Evolutionary conservation across 2,329 filamentous ascomycete species (phyloP), one percentile per base, ranked within the genome.

Genomic region (Gnomoniopsis smithogilvyi): DNA sequence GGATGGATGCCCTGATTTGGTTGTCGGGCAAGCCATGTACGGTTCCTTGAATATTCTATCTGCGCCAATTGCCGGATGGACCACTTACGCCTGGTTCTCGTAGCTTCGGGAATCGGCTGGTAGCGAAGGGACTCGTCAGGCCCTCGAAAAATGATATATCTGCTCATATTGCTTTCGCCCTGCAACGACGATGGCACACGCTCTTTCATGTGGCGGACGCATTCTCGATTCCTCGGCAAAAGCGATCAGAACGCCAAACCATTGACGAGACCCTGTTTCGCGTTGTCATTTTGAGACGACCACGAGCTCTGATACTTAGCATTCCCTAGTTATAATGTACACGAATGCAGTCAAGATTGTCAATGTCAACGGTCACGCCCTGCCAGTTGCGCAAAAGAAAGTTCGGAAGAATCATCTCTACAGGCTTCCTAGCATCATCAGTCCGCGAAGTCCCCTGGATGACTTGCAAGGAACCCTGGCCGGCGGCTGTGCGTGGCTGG

Each of bases 291-390:
- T n/a, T 22, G 43, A 46, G 43, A 46, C 43, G 43, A 46, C 17
- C n/a, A 19, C 43, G 43, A 11, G 14, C 12, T 46, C 10, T 19
- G 17, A 19, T 19, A 19, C 19, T 19, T n/a, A 21, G 43, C 43
- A 17, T 17, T 33, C 50, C 51, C 52, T 62, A 54, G 56, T 59
- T 52, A 48, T 51, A 33, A 49, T 56, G 59, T 52, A n/a, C 17
- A 46, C 43, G 11, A 17, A 46, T 46, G n/a, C 17, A n/a, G 43
- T 19, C 55, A 41, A 33, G 56, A 36, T 58, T 50, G 51, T 48
- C 56, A 49, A 58, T 24, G 49, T 54, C 56, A 30, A 51, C 34
- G 38, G 6, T 17, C 41, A 41, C 24, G 22, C 54, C 56, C 53
- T 59, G 52, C 55, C 59, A 56, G 52, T 56, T 51, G 21, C 56